These are phyloP conservation scores for Hortiboletus flavorubellus DNA, from an alignment of 768 basidiomycete species.

Conservation along the genomic window DNA sequence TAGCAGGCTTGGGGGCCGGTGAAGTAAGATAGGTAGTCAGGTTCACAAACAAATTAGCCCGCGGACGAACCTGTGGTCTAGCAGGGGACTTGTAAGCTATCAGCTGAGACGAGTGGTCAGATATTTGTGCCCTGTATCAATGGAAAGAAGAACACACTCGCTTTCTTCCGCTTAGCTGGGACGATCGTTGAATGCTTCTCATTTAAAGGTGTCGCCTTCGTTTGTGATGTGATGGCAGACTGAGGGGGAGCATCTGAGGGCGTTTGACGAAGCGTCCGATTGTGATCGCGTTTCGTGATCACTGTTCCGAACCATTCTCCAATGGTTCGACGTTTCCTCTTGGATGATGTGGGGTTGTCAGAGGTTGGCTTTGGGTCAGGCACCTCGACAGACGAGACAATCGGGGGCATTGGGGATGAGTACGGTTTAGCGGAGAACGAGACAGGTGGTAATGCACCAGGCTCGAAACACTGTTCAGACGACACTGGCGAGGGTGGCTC, in stretches of 20 bases:
- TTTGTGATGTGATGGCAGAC: neutral
- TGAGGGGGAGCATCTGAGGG: neutral
- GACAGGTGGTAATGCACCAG: neutral
- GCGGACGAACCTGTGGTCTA: neutral
- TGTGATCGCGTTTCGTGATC: neutral
- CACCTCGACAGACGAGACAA: neutral
- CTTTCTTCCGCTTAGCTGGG: neutral
- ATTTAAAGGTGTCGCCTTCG: neutral
- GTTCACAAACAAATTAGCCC: too few species aligned
- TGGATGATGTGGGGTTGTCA: neutral
- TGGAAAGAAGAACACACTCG: neutral
- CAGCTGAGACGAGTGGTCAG: neutral
- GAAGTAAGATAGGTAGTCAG: neutral
- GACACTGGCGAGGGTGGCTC: neutral
- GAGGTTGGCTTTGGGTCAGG: neutral
- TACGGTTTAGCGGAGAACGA: neutral
- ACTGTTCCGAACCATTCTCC: neutral
- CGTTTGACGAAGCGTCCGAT: neutral
- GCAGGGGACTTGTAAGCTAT: neutral
- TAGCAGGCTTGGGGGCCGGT: neutral
- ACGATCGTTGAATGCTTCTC: neutral
- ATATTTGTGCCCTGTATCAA: neutral
- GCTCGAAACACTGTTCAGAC: too few species aligned
- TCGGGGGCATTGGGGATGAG: neutral
- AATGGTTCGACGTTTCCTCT: neutral